phyloP scores from a whole-genome alignment of 495 filamentous ascomycete genomes.

The Aspergillus heteromorphus region DNA sequence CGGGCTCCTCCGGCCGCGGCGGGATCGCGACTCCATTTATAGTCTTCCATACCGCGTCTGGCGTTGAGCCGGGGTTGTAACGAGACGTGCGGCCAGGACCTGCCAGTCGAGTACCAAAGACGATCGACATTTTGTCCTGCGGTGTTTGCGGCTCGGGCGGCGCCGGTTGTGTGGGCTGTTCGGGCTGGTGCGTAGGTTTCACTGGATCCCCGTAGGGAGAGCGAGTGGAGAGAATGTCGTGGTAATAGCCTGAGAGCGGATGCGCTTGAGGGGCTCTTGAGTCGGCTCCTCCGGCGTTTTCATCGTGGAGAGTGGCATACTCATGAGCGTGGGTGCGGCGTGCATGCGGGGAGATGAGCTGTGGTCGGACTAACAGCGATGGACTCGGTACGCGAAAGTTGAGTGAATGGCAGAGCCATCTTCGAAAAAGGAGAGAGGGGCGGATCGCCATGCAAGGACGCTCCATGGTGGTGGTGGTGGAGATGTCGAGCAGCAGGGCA shows the following conservation, averaged over 20 bases:
- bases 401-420: neutral
- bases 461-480: constrained; percentile 30
- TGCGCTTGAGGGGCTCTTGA: constrained; percentile 24
- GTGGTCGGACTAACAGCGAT: constrained; percentile 9
- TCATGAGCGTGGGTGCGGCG: constrained; percentile 21
- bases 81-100: constrained; percentile 61
- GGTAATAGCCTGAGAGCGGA: constrained; percentile 41
- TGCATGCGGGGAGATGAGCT: constrained; percentile 17
- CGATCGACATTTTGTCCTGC: constrained; percentile 56
- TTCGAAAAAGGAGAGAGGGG: constrained; percentile 18
- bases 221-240: constrained; percentile 27
- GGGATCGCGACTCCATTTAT: constrained; percentile 79
- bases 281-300: constrained; percentile 7
- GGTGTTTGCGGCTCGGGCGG: constrained; percentile 29
- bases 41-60: constrained; percentile 43
- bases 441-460: constrained; percentile 17
- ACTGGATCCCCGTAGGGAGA: constrained; percentile 24
- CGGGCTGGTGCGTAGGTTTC: constrained; percentile 14
- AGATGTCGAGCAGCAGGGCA: neutral
- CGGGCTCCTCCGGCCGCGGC: constrained; percentile 80
- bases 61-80: constrained; percentile 46
- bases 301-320: constrained; percentile 10
- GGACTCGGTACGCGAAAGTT: neutral
- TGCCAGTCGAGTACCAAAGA: constrained; percentile 73
- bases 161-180: constrained; percentile 22